Evolutionary conservation across 1,284 basidiomycete species (phyloP), one percentile per base, ranked within the genome.

Genomic region (Fomitopsis pinicola): DNA sequence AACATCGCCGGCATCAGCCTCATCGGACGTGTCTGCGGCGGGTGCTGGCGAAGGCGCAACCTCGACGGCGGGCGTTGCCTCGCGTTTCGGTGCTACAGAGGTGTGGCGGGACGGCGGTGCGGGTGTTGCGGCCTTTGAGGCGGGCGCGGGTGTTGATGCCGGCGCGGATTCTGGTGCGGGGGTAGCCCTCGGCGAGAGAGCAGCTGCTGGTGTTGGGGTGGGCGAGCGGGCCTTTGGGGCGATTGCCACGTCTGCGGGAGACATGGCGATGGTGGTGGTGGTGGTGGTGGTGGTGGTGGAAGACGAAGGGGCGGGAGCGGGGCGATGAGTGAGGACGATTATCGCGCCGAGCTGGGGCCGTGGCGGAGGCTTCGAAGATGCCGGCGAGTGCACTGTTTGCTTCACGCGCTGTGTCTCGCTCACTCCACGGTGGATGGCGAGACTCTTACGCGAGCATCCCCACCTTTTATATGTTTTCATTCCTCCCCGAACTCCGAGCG

Each of bases 151-250:
- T 2, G 59, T 42, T 12, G 59, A 59, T 45, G 17, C 46, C 5
- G 63, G 50, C 4, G 59, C 45, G n/a, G 59, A 59, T 45, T 59
- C 45, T 4, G 59, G 30, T 3, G 55, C 15, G 9, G 63, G 28
- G 40, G 60, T 45, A 2, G 63, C 26, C 5, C 53, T 45, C 33
- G 59, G 26, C 2, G 59, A 53, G 33, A 62, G 61, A 3, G 28
- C 48, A 1, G 62, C 55, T 1, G 62, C 40, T 5, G 28, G 33
- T 40, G 63, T 64, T 10, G 63, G 66, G 46, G 67, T 64, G 26
- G 64, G 66, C 30, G 67, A 68, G 63, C 67, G 66, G 61, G 61
- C 58, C 60, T 63, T 68, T 36, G 64, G 40, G 10, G 62, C 57
- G 55, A 59, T 57, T 61, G 9, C 42, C 56, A 59, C 19, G 44